Base-by-base conservation (phyloP, 1,139 yeast genomes). In the Keqinozyma sinolaborantium region DNA sequence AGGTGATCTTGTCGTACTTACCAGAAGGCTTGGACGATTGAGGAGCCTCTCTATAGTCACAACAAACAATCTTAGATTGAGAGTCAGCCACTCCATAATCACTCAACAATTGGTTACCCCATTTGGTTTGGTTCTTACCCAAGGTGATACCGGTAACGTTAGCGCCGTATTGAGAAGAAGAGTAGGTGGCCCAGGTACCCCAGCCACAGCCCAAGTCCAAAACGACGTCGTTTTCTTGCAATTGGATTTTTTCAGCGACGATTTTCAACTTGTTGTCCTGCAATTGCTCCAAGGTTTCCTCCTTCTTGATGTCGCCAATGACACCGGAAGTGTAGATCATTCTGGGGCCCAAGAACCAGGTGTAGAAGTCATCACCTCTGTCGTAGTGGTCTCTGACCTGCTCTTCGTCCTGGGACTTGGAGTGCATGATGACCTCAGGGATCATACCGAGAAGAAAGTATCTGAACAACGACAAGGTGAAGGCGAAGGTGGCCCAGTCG, bases 301-400 rank as follows among this genome's bases (percentile, higher is more conserved):
- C 88, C 32, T 57, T 62, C 42, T 70, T 66, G 50, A 79, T 80
- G 57, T 87, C 95, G 39, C 79, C 60, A 51, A 88, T 81, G 35
- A 85, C 68, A 55, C 97, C 96, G 23, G 94, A 80, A 29, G 96
- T 88, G 65, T 87, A 88, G 56, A 87, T 74, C 96, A 87, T 87
- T 62, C 96, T 79, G 45, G 95, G 95, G 36, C 96, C 97, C 49
- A 87, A 71, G 68, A 87, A 87, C 94, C 95, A 87, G 35, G 88
- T 68, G 76, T 87, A 88, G 61, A 88, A 87, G 63, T 88, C 96
- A 56, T 87, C 96, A 61, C 97, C 96, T 50, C 97, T 84, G 68
- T 88, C 97, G 61, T 87, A 87, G 64, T 88, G 95, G 53, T 83
- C 96, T 61, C 95, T 79, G 36, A 87, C 96, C 65, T 87, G 97